Conservation (phyloP, 202 grass and related monocot species). For the Carex arenaria region DNA sequence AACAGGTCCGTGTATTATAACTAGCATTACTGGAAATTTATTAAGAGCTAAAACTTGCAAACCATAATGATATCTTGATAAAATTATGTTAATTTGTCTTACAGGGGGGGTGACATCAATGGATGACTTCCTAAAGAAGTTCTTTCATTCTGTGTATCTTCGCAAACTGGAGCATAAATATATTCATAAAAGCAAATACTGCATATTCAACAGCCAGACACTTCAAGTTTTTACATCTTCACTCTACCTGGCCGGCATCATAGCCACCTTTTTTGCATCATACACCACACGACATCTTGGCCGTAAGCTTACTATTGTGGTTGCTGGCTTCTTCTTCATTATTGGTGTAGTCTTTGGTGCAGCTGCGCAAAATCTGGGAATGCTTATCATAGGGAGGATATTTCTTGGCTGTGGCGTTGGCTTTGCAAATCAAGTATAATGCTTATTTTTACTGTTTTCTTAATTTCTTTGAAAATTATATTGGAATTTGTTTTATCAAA, state of each 20-base stretch:
- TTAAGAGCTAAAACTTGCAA: background rate
- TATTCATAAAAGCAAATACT: conserved; percentile 44
- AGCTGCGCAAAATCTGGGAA: conserved; percentile 6
- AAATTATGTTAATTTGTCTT: background rate
- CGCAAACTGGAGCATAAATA: conserved; percentile 34
- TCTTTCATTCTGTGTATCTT: conserved; percentile 56
- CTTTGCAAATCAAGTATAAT: conserved; percentile 34
- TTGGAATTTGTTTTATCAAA: too few relatives aligned
- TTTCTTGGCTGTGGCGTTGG: conserved; percentile 26
- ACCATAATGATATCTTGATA: background rate
- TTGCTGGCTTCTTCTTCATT: conserved; percentile 65
- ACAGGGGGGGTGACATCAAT: conserved; percentile 76
- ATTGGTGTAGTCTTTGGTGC: conserved; percentile 10
- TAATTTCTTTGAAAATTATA: too few relatives aligned
- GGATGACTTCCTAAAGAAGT: conserved; percentile 61
- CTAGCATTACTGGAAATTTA: background rate
- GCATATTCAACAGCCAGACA: conserved; percentile 56
- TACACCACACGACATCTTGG: conserved; percentile 45
- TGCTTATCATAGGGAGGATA: conserved; percentile 21
- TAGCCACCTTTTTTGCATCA: conserved; percentile 57
- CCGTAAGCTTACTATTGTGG: conserved; percentile 50
- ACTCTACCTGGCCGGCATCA: conserved; percentile 73
- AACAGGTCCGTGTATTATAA: background rate
- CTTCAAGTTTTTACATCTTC: conserved; percentile 82
- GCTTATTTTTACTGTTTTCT: background rate